Percentiles rank a stretch among this genome's conserved stretches.
Evolutionary conservation across 2,329 filamentous ascomycete species (phyloP).

Genomic region (Ambrosiella beaveri): DNA sequence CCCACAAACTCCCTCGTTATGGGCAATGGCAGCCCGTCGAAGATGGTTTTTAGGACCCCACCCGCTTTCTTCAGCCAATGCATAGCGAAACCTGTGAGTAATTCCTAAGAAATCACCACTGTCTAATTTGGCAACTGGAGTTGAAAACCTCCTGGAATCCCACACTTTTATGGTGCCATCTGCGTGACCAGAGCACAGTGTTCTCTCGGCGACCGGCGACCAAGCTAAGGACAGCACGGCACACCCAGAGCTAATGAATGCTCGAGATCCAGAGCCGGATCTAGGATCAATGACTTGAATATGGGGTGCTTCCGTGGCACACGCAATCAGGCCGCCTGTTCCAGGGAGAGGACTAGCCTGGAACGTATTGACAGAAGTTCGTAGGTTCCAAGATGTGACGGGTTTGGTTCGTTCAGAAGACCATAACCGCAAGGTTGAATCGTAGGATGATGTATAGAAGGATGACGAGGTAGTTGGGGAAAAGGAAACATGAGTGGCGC

Average conservation of each 20-base stretch:
- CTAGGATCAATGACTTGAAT: constrained; percentile 60
- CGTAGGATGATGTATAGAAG: constrained; percentile 63
- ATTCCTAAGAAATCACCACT: constrained; percentile 68
- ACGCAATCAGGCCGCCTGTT: constrained; percentile 62
- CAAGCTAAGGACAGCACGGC: constrained; percentile 56
- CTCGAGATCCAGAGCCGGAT: constrained; percentile 34
- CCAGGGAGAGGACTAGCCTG: constrained; percentile 49
- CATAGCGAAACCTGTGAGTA: constrained; percentile 23
- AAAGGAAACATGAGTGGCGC: constrained; percentile 60
- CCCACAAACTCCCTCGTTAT: constrained; percentile 69
- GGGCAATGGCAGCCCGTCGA: constrained; percentile 44
- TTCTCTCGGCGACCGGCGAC: constrained; percentile 64
- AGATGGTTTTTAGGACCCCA: constrained; percentile 22
- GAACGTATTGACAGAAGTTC: constrained; percentile 57
- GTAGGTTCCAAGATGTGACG: constrained; percentile 51
- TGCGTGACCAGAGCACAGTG: constrained; percentile 67
- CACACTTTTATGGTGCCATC: constrained; percentile 59
- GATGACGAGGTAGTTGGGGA: constrained; percentile 62
- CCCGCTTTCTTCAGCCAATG: constrained; percentile 19
- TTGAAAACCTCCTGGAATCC: constrained; percentile 68
- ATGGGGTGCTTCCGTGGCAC: constrained; percentile 69
- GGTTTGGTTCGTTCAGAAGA: constrained; percentile 42
- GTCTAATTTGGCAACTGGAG: constrained; percentile 60
- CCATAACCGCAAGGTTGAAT: constrained; percentile 62
- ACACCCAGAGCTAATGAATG: constrained; percentile 50